Conservation (phyloP, 306 rosid genomes). For the Quercus alba region DNA sequence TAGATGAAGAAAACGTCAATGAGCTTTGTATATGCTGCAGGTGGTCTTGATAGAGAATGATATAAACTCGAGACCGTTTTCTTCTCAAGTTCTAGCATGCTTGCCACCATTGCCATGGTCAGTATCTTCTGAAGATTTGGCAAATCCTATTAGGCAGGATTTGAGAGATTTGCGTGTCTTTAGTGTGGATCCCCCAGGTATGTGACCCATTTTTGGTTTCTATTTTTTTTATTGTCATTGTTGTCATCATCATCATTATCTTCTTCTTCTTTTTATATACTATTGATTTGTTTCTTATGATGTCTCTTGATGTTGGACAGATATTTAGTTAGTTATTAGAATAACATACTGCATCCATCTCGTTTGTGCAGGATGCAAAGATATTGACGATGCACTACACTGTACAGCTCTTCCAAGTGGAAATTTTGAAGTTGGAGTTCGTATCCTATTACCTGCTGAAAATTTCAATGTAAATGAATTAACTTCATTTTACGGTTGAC, state of each 20-base stretch:
- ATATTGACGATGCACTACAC: constrained; percentile 97
- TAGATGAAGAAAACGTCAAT: constrained; percentile 1
- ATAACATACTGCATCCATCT: constrained; percentile 11
- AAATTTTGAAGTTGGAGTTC: constrained; percentile 97
- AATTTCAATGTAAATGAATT: neutral
- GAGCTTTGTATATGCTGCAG: constrained; percentile 38
- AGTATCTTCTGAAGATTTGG: constrained; percentile 76
- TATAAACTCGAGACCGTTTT: constrained; percentile 87
- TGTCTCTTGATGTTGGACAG: neutral
- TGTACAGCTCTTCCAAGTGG: constrained; percentile 92
- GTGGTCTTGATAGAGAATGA: constrained; percentile 98
- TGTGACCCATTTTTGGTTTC: neutral
- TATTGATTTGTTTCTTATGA: constrained; percentile 1
- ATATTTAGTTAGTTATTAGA: neutral
- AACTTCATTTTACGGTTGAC: neutral
- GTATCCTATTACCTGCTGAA: constrained; percentile 58
- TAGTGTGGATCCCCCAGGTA: constrained; percentile 99
- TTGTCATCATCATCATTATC: neutral
- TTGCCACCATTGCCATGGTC: constrained; percentile 97
- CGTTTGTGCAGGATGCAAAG: constrained; percentile 79
- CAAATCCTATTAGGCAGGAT: constrained; percentile 79
- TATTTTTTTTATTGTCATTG: neutral
- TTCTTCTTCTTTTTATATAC: neutral
- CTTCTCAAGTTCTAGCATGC: constrained; percentile 92
- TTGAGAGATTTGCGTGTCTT: constrained; percentile 65